These are phyloP conservation scores for Parachaetomium inaequale DNA, from an alignment of 495 filamentous ascomycete genomes.

Conservation along the genomic window DNA sequence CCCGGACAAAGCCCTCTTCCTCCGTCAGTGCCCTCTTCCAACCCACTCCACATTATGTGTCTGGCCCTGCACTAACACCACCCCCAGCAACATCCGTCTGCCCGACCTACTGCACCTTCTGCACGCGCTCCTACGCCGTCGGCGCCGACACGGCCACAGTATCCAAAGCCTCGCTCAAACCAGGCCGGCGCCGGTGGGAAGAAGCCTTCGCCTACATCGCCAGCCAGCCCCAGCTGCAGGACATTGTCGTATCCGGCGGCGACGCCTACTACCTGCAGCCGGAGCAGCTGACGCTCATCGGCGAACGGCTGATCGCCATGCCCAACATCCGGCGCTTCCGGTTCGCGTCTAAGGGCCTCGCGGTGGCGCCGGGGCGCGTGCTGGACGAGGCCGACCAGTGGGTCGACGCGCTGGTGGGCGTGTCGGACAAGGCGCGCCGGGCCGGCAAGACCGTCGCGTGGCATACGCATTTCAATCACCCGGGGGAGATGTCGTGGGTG, in stretches of 20 bases:
- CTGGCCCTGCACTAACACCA: background rate
- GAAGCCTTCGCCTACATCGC: conserved; percentile 50
- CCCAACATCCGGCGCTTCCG: conserved; percentile 51
- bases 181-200: conserved; percentile 42
- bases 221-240: conserved; percentile 43
- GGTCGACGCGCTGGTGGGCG: conserved; percentile 46
- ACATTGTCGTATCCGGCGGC: conserved; percentile 58
- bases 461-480: conserved; percentile 63
- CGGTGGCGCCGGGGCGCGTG: conserved; percentile 49
- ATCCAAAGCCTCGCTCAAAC: conserved; percentile 46
- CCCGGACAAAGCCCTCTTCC: conserved; percentile 55
- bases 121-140: conserved; percentile 57
- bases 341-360: conserved; percentile 55
- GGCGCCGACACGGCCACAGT: conserved; percentile 50
- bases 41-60: background rate
- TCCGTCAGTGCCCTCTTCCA: conserved; percentile 41
- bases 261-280: conserved; percentile 51
- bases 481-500: conserved; percentile 59
- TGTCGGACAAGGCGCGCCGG: conserved; percentile 44
- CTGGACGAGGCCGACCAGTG: conserved; percentile 51
- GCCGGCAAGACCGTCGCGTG: conserved; percentile 55
- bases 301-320: conserved; percentile 38
- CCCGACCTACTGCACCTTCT: conserved; percentile 56
- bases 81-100: conserved; percentile 50
- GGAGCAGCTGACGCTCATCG: conserved; percentile 36